Evolutionary conservation across 352 stramenopile genomes (phyloP).

Genomic region (Thalassiosira exigua): DNA sequence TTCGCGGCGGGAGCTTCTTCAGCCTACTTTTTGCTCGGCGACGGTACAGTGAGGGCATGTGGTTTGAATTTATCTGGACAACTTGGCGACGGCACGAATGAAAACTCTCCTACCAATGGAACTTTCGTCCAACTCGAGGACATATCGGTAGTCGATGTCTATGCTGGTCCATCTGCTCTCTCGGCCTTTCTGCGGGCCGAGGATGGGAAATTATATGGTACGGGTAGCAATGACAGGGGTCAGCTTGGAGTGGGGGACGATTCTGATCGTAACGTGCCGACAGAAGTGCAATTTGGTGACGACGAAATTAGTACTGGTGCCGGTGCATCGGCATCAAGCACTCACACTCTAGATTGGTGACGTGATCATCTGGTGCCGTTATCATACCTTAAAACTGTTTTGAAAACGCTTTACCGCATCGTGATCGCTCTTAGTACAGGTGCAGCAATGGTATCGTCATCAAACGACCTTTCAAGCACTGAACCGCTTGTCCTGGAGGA

Average conservation of each 20-base stretch:
- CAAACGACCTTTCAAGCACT: too few species aligned
- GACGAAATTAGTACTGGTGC: not conserved
- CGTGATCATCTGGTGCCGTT: not conserved
- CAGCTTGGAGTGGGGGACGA: slow-evolving; percentile 52
- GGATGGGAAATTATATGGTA: slow-evolving; percentile 30
- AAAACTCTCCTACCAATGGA: slow-evolving; percentile 19
- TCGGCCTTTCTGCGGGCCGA: slow-evolving; percentile 53
- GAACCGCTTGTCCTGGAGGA: too few species aligned
- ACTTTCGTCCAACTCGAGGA: slow-evolving; percentile 12
- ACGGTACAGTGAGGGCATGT: slow-evolving; percentile 49
- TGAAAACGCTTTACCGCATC: too few species aligned
- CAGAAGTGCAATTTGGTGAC: slow-evolving; percentile 31
- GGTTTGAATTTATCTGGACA: slow-evolving; percentile 54
- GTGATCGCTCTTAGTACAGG: too few species aligned
- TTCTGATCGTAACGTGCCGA: slow-evolving; percentile 38
- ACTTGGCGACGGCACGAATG: slow-evolving; percentile 49
- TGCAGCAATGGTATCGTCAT: too few species aligned
- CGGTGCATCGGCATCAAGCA: slow-evolving; percentile 9
- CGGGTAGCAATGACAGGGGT: slow-evolving; percentile 50
- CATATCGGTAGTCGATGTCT: slow-evolving; percentile 30
- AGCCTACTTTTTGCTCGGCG: slow-evolving; percentile 44
- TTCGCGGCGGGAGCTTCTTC: slow-evolving; percentile 42
- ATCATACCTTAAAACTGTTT: too few species aligned
- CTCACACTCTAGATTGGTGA: not conserved
- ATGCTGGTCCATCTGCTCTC: slow-evolving; percentile 40